Base-by-base conservation (phyloP, 2,329 filamentous ascomycete species). In the Mycogone perniciosa region DNA sequence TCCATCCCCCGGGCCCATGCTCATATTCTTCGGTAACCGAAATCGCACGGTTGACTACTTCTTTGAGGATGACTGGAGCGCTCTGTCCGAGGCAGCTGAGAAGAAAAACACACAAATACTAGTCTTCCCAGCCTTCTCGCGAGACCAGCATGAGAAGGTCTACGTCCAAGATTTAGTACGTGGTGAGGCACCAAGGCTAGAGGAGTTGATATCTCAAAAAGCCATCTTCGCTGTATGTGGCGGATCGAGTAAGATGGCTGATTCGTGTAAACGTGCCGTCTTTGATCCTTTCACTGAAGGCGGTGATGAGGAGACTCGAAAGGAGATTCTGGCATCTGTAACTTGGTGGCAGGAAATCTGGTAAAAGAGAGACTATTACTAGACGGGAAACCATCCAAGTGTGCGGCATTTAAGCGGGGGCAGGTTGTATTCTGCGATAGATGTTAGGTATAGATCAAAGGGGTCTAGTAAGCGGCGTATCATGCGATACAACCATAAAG, bases 21-120 rank as follows among this genome's bases (percentile, higher is more conserved):
- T 88, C 1, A 74, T 99, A 2, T 85, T 97, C 67, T 97, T 89
- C 58, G 93, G 93, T 8, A 89, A 88, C 57, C 84, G 93, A 31
- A 95, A 88, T 60, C 70, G 74, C 8, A 60, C 71, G 0, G 80
- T 85, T 0, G 93, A 99, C 65, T 96, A 81, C 68, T 91, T 90
- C 70, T 99, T 93, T 65, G 67, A 74, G 5, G 67, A 84, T 0
- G 91, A 97, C 55, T 96, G 90, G 90, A 61, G 71, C 3, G 13
- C 48, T 6, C 45, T 59, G 26, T 31, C 39, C 8, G 20, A 33
- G 1, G 38, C 50, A 8, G 52, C 62, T 1, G 57, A 56, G 2
- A 41, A 45, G 4, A 54, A 55, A 2, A 58, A 48, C 2, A 51
- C 58, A 1, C 43, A 38, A 27, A 29, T 76, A 5, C 46, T 59